Evolutionary conservation across 176 grass and related monocot species (phyloP), one percentile per base, ranked within the genome.

Genomic region (Thalia dealbata): DNA sequence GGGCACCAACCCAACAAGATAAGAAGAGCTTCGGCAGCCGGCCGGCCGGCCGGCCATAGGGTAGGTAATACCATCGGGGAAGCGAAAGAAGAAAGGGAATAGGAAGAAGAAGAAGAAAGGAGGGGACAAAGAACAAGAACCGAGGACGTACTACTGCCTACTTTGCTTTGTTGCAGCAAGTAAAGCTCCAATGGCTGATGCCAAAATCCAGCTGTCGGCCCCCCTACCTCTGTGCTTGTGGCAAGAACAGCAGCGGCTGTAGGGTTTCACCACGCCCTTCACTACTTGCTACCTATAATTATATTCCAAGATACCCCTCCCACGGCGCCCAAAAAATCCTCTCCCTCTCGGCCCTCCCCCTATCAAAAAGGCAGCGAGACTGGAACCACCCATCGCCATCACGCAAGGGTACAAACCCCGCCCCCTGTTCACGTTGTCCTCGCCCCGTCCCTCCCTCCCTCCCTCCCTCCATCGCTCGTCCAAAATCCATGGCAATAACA

Each of bases 141-240:
- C 30, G 19, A 28, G 61, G 26, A 16, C 43, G 24, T 75, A 63
- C 43, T n/a, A 56, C 19, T 38, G 42, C 28, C 58, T 27, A 50
- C 46, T 72, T 52, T 50, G 70, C 70, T 52, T 19, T 22, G 38
- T 43, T 30, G 50, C 46, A 52, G 69, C 44, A 43, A 72, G 70
- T 27, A 28, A 72, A 52, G 46, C 52, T 54, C 70, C 70, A 72
- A 43, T 15, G 22, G 56, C 54, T 75, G 55, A 61, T 6, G 72
- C 54, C 58, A 45, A 73, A 61, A 75, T 75, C 73, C 30, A 75
- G 54, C 58, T 75, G 55, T 45, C 58, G 73, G 70, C 45, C 7
- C 25, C 70, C 23, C 14, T 72, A 5, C 50, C 16, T 41, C 25
- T 29, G 45, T 10, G 22, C 13, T 43, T 22, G 65, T 14, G 21